phyloP scores from a whole-genome alignment of 2,329 filamentous ascomycete genomes.

The Pseudovirgaria hyperparasitica region DNA sequence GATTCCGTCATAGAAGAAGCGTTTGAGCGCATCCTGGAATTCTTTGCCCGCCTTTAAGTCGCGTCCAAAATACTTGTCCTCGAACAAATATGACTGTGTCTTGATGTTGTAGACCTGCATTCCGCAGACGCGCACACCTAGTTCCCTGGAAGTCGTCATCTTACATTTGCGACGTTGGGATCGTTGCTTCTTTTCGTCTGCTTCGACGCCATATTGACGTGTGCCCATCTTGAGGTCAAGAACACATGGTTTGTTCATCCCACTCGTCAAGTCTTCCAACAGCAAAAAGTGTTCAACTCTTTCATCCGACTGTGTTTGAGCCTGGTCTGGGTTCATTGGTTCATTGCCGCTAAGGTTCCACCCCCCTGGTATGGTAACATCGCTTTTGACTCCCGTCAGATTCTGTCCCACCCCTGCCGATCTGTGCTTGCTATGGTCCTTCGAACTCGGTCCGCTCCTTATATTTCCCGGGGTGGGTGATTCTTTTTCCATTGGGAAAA shows the following conservation, averaged over 20 bases:
- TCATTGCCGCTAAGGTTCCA: constrained; percentile 6
- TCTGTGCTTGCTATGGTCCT: too few relatives aligned
- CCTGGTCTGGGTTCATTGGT: constrained; percentile 30
- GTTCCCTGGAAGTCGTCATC: constrained; percentile 76
- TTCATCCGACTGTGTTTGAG: constrained; percentile 33
- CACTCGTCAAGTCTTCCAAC: constrained; percentile 86
- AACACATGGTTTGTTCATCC: constrained; percentile 93
- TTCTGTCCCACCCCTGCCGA: too few relatives aligned
- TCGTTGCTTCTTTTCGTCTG: constrained; percentile 78
- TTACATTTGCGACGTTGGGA: constrained; percentile 91
- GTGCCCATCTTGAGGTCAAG: constrained; percentile 99
- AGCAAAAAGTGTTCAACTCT: constrained; percentile 88
- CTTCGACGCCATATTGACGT: constrained; percentile 88
- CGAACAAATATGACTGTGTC: constrained; percentile 77
- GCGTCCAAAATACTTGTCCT: constrained; percentile 95
- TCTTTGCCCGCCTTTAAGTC: constrained; percentile 75
- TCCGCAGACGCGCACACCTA: constrained; percentile 88
- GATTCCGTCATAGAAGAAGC: constrained; percentile 83
- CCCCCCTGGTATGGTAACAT: neutral
- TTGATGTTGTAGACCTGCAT: constrained; percentile 91
- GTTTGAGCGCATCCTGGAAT: constrained; percentile 76
- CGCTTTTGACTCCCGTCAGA: too few relatives aligned
- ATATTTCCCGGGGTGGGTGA: constrained; percentile 7
- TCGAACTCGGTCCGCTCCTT: constrained; percentile 3
- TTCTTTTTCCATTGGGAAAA: constrained; percentile 54